Conservation (phyloP, 495 filamentous ascomycete genomes). For the Neurospora discreta region DNA sequence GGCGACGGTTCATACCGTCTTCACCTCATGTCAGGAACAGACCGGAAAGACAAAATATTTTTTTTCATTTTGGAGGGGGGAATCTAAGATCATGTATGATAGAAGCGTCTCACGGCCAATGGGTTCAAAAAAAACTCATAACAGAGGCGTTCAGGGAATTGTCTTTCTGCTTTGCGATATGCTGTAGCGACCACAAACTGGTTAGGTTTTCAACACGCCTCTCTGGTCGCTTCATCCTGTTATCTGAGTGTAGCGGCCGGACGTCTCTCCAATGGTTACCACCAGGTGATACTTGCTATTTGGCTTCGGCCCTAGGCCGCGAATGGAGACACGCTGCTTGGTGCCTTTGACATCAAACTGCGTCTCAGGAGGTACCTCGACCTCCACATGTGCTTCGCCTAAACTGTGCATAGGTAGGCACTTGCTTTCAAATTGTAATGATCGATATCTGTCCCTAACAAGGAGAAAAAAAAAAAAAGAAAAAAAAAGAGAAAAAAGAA, state of each 20-base stretch:
- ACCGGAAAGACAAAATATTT: constrained; percentile 7
- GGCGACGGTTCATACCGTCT: background rate
- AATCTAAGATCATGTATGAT: constrained; percentile 10
- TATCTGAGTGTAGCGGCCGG: background rate
- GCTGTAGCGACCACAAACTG: background rate
- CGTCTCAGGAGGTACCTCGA: background rate
- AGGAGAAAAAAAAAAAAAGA: too few relatives aligned
- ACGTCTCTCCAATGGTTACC: background rate
- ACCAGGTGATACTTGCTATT: background rate
- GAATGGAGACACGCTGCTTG: background rate
- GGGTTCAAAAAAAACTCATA: constrained; percentile 6
- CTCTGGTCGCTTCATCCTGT: background rate
- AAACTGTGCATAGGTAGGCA: background rate
- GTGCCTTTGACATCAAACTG: background rate
- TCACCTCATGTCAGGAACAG: background rate
- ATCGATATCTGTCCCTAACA: background rate
- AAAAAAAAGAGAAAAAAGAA: too few relatives aligned
- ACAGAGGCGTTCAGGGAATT: constrained; percentile 12
- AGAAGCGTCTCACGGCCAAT: constrained; percentile 2
- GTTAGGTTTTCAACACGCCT: too few relatives aligned
- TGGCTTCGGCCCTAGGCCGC: background rate
- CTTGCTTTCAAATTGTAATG: background rate
- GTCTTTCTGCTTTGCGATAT: background rate
- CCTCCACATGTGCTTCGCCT: background rate
- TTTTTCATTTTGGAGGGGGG: too few relatives aligned